A percentile compares a stretch with the other conserved stretches of the same genome.
Evolutionary conservation across 2,329 filamentous ascomycete species (phyloP).

Genomic region (Chaetomiaceae sp.): DNA sequence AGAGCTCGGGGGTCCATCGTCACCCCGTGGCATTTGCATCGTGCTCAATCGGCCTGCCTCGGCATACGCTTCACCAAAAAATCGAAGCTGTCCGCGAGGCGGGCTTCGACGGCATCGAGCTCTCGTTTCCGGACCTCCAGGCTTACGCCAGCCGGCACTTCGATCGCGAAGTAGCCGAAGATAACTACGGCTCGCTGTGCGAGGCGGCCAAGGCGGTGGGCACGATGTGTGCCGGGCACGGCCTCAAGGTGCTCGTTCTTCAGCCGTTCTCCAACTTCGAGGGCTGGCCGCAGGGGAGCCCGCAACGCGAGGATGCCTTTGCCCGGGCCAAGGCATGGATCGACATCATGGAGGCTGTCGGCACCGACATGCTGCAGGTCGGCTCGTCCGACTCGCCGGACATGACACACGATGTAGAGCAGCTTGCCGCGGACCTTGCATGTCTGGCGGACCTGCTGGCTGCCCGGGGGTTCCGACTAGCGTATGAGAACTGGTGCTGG

Average conservation of each 20-base stretch:
- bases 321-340: constrained; percentile 60
- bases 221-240: constrained; percentile 45
- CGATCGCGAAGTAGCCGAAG: constrained; percentile 43
- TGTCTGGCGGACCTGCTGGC: constrained; percentile 58
- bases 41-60: constrained; percentile 42
- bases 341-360: constrained; percentile 61
- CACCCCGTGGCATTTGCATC: constrained; percentile 49
- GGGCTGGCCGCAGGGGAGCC: constrained; percentile 57
- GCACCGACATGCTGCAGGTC: constrained; percentile 65
- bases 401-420: constrained; percentile 43
- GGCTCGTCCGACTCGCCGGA: constrained; percentile 56
- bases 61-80: constrained; percentile 51
- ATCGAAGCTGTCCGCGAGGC: constrained; percentile 56
- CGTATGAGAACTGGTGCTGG: constrained; percentile 83
- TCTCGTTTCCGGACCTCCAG: constrained; percentile 67
- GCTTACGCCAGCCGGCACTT: constrained; percentile 49
- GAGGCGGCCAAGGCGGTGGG: constrained; percentile 49
- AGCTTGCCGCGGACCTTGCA: constrained; percentile 55
- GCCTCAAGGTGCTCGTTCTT: constrained; percentile 60
- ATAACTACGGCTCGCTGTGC: constrained; percentile 55
- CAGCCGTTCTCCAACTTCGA: constrained; percentile 75
- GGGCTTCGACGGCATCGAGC: constrained; percentile 64
- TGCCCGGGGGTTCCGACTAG: constrained; percentile 51
- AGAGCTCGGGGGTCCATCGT: not conserved
- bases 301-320: constrained; percentile 57